Conservation (phyloP, 306 rosid genomes). For the Arachis stenosperma region DNA sequence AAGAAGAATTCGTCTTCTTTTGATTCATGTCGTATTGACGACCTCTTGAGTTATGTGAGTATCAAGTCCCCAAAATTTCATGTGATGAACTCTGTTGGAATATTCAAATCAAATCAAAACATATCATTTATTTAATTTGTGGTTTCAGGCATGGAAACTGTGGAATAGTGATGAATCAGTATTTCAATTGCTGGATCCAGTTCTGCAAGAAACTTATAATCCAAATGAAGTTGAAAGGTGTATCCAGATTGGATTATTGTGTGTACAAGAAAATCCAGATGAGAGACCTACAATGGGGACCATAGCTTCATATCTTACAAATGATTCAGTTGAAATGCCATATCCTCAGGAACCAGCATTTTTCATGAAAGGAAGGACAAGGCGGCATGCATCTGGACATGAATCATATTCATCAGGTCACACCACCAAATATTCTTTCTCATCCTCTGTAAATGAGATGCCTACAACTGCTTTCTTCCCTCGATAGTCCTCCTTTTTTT, state of each 20-base stretch:
- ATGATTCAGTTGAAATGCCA: conserved; percentile 49
- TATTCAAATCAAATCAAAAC: neutral
- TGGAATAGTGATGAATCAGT: conserved; percentile 48
- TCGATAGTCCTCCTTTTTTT: conserved; percentile 20
- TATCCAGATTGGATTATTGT: conserved; percentile 64
- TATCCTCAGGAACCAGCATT: conserved; percentile 62
- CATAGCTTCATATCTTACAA: conserved; percentile 46
- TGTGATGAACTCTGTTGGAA: neutral
- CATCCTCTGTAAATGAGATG: conserved; percentile 39
- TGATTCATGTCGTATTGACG: conserved; percentile 41
- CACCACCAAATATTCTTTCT: conserved; percentile 38
- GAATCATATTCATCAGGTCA: conserved; percentile 40
- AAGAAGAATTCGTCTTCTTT: conserved; percentile 46
- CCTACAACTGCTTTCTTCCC: conserved; percentile 37
- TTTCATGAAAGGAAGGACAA: conserved; percentile 44
- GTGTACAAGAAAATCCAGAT: conserved; percentile 67
- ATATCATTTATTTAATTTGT: conserved; percentile 1
- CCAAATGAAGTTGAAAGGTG: conserved; percentile 48
- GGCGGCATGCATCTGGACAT: conserved; percentile 36
- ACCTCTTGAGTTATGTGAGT: conserved; percentile 56
- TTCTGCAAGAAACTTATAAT: conserved; percentile 41
- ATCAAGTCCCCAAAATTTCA: conserved; percentile 1
- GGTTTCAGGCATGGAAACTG: conserved; percentile 58
- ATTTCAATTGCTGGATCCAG: conserved; percentile 45
- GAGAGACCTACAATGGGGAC: conserved; percentile 68